Percentiles rank a stretch among this genome's conserved stretches.
phyloP scores from a whole-genome alignment of 129 eudicot genomes.

The Saposhnikovia divaricata region DNA sequence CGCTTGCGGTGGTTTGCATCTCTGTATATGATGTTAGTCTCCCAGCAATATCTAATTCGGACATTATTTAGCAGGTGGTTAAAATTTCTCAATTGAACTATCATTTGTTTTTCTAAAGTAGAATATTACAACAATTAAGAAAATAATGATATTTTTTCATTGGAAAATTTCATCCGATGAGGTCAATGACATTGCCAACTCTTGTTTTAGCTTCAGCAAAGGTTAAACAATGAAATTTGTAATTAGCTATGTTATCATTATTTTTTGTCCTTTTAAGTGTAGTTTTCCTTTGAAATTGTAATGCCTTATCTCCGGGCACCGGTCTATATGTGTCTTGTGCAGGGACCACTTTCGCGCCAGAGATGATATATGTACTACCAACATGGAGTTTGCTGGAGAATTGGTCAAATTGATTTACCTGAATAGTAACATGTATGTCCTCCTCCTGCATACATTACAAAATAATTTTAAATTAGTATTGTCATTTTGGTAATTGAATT shows the following conservation, averaged over 20 bases:
- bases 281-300: too few species aligned
- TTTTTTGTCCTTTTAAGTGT: too few species aligned
- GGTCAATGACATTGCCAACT: background rate
- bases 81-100: too few species aligned
- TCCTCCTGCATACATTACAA: background rate
- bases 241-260: too few species aligned
- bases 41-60: background rate
- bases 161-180: background rate
- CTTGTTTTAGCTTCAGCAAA: background rate
- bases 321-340: too few species aligned
- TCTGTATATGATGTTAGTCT: background rate
- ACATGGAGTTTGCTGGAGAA: background rate
- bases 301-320: too few species aligned
- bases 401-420: background rate
- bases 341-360: too few species aligned
- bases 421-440: background rate
- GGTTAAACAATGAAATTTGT: background rate
- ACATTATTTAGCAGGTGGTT: background rate
- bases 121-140: too few species aligned
- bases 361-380: background rate
- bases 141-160: too few species aligned
- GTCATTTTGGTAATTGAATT: background rate
- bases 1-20: background rate
- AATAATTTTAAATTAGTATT: background rate
- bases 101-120: too few species aligned